Evolutionary conservation across 2,329 filamentous ascomycete genomes (phyloP), one percentile per base, ranked within the genome.

Genomic region (Xylaria sp.): DNA sequence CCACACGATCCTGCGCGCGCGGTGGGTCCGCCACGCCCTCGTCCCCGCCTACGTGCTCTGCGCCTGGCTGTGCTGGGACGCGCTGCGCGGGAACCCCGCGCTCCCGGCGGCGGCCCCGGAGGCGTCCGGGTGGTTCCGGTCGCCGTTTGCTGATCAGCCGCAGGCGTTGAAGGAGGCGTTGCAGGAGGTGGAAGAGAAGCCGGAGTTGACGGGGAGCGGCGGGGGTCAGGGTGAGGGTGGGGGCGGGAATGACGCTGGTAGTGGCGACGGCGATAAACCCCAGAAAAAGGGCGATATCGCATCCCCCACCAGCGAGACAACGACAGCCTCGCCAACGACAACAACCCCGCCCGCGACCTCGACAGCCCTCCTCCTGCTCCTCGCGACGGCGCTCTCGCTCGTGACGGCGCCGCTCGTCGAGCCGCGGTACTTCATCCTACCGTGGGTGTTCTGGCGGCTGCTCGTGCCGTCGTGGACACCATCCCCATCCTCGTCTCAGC

Each of bases 361-460:
- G 0, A 84, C 80, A 1, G 75, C 74, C 1, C 69, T 87, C 22
- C 73, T 87, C 20, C 79, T 84, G 59, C 71, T 96, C 7, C 74
- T 86, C 4, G 82, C 92, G 0, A 92, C 92, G 0, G 68, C 87
- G 0, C 78, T 96, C 2, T 93, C 90, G 0, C 82, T 99, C 11
- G 76, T 96, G 50, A 94, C 91, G 0, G 92, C 94, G 0, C 92
- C 94, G 0, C 81, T 99, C 0, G 93, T 99, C 8, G 94, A 99
- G 71, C 94, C 94, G 13, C 84, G 94, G 13, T 99, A 99, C 72
- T 96, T 96, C 71, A 95, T 99, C 68, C 80, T 97, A 11, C 92
- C 93, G 0, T 99, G 92, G 91, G 83, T 97, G 7, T 86, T 97
- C 65, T 97, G 92, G 91, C 83, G 94, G 1, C 74, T 97, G 7